phyloP scores from a whole-genome alignment of 1,284 basidiomycete genomes.

The Coniferiporia sulphurascens region DNA sequence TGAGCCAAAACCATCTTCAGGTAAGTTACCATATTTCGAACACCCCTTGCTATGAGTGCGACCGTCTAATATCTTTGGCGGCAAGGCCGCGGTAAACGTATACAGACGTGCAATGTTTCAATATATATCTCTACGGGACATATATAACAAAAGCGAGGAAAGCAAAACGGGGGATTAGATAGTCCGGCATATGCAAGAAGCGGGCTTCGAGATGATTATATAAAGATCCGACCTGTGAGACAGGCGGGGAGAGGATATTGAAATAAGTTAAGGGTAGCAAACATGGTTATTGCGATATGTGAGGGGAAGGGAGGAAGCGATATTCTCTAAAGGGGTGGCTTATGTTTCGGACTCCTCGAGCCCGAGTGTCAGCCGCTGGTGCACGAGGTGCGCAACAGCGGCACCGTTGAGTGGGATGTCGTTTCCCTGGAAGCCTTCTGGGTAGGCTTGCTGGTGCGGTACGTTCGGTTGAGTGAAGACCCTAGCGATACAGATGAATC shows the following conservation, averaged over 20 bases:
- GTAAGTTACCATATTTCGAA: too few species aligned
- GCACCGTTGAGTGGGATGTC: constrained; percentile 49
- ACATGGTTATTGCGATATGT: not conserved
- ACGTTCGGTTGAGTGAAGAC: constrained; percentile 45
- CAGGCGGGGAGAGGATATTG: not conserved
- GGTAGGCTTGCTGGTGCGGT: constrained; percentile 42
- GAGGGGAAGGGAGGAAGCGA: not conserved
- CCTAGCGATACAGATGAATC: constrained; percentile 22
- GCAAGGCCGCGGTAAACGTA: too few species aligned
- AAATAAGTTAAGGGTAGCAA: not conserved
- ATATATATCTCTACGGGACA: too few species aligned
- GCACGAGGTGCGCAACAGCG: constrained; percentile 34
- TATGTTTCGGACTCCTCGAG: constrained; percentile 6
- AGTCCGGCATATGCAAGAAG: not conserved
- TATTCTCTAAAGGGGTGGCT: not conserved
- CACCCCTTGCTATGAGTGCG: too few species aligned
- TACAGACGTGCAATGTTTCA: too few species aligned
- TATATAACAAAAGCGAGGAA: too few species aligned
- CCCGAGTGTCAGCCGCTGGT: constrained; percentile 27
- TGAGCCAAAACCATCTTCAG: too few species aligned
- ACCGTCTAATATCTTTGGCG: too few species aligned
- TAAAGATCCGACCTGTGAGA: not conserved
- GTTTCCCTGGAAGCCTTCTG: constrained; percentile 56
- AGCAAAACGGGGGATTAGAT: not conserved
- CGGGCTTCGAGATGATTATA: not conserved